phyloP scores from a whole-genome alignment of 148 eudicot genomes.

The Spergularia marina region DNA sequence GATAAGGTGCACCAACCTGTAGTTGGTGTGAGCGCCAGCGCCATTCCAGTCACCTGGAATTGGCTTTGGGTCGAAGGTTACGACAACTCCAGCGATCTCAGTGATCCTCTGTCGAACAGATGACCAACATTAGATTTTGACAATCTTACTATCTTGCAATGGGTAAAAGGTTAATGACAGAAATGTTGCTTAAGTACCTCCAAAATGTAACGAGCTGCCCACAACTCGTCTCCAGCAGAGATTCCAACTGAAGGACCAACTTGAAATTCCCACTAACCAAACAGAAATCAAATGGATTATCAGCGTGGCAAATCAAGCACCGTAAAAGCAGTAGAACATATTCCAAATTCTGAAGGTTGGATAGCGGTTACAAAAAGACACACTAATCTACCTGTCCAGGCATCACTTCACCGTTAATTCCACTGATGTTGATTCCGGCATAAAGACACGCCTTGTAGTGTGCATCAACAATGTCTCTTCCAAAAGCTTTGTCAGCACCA shows the following conservation, averaged over 20 bases:
- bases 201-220: slow-evolving; percentile 61
- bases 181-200: slow-evolving; percentile 33
- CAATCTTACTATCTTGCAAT: background rate
- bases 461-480: slow-evolving; percentile 55
- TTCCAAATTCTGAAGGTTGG: background rate
- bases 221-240: slow-evolving; percentile 56
- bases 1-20: slow-evolving; percentile 35
- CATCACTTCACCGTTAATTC: slow-evolving; percentile 66
- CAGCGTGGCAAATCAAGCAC: background rate
- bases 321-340: background rate
- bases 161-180: background rate
- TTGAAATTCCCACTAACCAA: slow-evolving; percentile 62
- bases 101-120: slow-evolving; percentile 45
- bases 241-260: slow-evolving; percentile 62
- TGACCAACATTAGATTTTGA: background rate
- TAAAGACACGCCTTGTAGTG: slow-evolving; percentile 62
- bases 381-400: slow-evolving; percentile 50
- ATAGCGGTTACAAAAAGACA: background rate
- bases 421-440: slow-evolving; percentile 56
- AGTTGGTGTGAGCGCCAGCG: slow-evolving; percentile 79
- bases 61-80: slow-evolving; percentile 59
- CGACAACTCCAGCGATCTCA: slow-evolving; percentile 50
- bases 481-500: slow-evolving; percentile 66
- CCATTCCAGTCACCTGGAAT: slow-evolving; percentile 81
- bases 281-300: background rate